Conservation (phyloP, 2,329 filamentous ascomycete species). For the Colletotrichum kahawae region DNA sequence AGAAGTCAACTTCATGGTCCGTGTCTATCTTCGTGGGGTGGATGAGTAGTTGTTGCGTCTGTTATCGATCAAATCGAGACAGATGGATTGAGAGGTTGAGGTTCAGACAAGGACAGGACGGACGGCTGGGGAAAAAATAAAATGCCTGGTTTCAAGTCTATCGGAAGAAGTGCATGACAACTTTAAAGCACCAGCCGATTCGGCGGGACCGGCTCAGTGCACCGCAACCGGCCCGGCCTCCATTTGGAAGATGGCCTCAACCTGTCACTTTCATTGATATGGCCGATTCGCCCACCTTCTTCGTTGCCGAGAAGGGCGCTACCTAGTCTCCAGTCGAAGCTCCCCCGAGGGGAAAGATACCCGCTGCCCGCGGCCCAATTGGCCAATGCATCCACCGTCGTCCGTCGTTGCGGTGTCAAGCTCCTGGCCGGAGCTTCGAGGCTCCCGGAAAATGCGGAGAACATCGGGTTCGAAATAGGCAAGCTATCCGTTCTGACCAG, state of each 20-base stretch:
- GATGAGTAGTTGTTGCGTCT: neutral
- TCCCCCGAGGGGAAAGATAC: neutral
- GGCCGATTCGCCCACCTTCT: neutral
- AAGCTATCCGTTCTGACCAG: neutral
- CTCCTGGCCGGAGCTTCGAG: neutral
- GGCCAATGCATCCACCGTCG: neutral
- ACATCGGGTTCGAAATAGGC: neutral
- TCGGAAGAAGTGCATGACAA: neutral
- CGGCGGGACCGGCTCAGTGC: constrained; percentile 2
- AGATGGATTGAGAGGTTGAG: neutral
- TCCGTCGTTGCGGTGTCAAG: neutral
- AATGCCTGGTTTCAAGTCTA: neutral
- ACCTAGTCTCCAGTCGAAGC: neutral
- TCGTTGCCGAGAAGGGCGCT: neutral
- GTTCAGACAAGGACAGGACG: neutral
- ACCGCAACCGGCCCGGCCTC: constrained; percentile 14
- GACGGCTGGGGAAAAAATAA: neutral
- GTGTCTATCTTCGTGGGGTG: neutral
- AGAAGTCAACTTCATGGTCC: constrained; percentile 15
- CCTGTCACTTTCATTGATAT: neutral
- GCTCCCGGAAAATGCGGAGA: neutral
- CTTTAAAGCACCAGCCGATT: neutral
- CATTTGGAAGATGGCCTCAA: neutral
- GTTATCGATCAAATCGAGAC: neutral
- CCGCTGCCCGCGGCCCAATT: neutral